Evolutionary conservation across 2,329 filamentous ascomycete genomes (phyloP).

Genomic region (Penicillium fuscoglaucum): DNA sequence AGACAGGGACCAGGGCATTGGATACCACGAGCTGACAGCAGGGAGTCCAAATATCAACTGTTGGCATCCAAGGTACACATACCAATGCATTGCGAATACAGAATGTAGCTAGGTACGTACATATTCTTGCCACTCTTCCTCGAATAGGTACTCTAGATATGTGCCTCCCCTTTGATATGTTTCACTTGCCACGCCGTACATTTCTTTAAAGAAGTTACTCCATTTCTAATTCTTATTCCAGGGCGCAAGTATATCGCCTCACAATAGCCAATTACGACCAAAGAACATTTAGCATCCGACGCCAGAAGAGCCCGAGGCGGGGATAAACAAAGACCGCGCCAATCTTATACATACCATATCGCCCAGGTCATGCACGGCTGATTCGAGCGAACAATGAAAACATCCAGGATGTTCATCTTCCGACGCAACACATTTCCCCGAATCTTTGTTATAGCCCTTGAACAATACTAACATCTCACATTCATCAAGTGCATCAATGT

Average conservation of each 20-base stretch:
- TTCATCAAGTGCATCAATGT: slow-evolving; percentile 1
- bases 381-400: slow-evolving; percentile 1
- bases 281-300: neutral
- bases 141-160: neutral
- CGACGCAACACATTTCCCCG: neutral
- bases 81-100: neutral
- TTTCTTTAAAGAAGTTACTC: neutral
- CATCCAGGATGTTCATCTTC: neutral
- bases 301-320: neutral
- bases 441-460: slow-evolving; percentile 3
- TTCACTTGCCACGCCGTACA: neutral
- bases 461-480: slow-evolving; percentile 5
- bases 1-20: neutral
- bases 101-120: neutral
- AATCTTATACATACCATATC: neutral
- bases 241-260: neutral
- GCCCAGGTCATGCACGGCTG: neutral
- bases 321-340: neutral
- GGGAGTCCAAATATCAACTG: neutral
- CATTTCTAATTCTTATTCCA: neutral
- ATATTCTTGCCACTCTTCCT: neutral
- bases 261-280: neutral
- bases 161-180: neutral
- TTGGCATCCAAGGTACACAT: neutral
- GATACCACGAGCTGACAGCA: neutral